phyloP scores from a whole-genome alignment of 2,329 filamentous ascomycete species.

The Niveomyces coronatus region DNA sequence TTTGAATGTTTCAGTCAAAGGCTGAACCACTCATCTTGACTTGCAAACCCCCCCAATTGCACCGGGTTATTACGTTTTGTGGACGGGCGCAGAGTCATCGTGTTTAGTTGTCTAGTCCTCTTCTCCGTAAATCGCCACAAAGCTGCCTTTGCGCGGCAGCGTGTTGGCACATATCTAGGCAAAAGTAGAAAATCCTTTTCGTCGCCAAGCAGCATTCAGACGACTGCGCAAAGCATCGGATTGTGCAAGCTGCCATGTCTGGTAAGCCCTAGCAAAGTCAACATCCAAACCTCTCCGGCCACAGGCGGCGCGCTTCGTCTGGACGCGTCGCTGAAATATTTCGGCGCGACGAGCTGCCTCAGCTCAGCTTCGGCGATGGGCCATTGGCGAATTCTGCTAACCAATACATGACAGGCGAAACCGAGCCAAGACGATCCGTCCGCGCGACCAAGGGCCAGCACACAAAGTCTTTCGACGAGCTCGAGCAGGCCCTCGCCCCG shows the following conservation, averaged over 20 bases:
- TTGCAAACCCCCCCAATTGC: conserved; percentile 1
- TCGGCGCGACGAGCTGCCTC: conserved; percentile 10
- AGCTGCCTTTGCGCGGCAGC: conserved; percentile 1
- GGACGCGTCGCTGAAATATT: neutral
- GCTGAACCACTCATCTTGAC: conserved; percentile 1
- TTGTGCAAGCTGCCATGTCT: conserved; percentile 7
- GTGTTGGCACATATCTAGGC: conserved; percentile 4
- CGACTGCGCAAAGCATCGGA: neutral
- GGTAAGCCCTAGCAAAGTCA: conserved; percentile 8
- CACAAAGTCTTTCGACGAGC: conserved; percentile 72
- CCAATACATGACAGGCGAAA: conserved; percentile 28
- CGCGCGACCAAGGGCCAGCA: conserved; percentile 96
- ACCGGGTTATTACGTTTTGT: conserved; percentile 3
- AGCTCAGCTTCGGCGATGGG: too few species aligned
- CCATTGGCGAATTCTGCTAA: conserved; percentile 11
- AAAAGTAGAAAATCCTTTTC: conserved; percentile 7
- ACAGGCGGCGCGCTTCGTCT: neutral
- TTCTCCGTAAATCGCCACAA: conserved; percentile 8
- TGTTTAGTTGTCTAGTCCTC: conserved; percentile 10
- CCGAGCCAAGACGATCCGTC: conserved; percentile 84
- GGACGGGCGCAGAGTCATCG: conserved; percentile 1
- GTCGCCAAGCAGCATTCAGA: neutral
- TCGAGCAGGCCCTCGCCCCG: conserved; percentile 46
- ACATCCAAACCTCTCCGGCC: neutral
- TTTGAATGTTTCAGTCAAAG: conserved; percentile 1